These are phyloP conservation scores for Kodamaea fukazawae DNA, from an alignment of 805 yeast species.

Conservation along the genomic window DNA sequence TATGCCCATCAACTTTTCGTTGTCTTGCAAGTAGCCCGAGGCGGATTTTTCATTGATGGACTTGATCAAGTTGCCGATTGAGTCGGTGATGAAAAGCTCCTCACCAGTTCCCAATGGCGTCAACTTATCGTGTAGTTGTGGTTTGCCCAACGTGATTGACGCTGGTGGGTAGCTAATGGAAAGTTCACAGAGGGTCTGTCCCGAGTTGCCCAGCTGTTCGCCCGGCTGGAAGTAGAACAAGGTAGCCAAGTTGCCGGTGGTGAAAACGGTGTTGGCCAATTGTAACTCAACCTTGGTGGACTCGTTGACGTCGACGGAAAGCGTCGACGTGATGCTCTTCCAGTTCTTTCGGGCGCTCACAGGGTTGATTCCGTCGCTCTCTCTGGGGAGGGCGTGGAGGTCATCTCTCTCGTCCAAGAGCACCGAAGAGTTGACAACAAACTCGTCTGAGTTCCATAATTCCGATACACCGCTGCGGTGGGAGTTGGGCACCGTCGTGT, in stretches of 20 bases:
- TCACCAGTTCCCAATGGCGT: constrained; percentile 25
- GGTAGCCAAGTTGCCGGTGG: constrained; percentile 33
- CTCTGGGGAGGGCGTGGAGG: constrained; percentile 20
- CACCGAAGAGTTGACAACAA: constrained; percentile 18
- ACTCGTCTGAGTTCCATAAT: constrained; percentile 34
- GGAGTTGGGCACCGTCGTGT: constrained; percentile 33
- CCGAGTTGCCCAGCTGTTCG: constrained; percentile 16
- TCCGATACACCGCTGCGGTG: constrained; percentile 35
- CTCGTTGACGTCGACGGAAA: constrained; percentile 18
- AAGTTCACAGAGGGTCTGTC: constrained; percentile 29
- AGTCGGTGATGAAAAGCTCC: constrained; percentile 44
- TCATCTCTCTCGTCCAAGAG: constrained; percentile 25
- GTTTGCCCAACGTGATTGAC: constrained; percentile 1
- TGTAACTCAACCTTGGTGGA: constrained; percentile 18
- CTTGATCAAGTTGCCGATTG: constrained; percentile 59
- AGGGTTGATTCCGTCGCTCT: constrained; percentile 35
- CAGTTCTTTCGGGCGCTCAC: constrained; percentile 39
- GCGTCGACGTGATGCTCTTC: constrained; percentile 29
- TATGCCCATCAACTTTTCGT: constrained; percentile 35
- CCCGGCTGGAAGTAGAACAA: constrained; percentile 24
- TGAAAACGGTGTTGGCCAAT: constrained; percentile 41
- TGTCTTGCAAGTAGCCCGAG: constrained; percentile 51
- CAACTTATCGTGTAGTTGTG: constrained; percentile 28
- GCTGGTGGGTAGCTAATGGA: constrained; percentile 21
- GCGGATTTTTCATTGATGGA: constrained; percentile 55